Base-by-base conservation (phyloP, 1,284 basidiomycete species). In the Marasmius tenuissimus region DNA sequence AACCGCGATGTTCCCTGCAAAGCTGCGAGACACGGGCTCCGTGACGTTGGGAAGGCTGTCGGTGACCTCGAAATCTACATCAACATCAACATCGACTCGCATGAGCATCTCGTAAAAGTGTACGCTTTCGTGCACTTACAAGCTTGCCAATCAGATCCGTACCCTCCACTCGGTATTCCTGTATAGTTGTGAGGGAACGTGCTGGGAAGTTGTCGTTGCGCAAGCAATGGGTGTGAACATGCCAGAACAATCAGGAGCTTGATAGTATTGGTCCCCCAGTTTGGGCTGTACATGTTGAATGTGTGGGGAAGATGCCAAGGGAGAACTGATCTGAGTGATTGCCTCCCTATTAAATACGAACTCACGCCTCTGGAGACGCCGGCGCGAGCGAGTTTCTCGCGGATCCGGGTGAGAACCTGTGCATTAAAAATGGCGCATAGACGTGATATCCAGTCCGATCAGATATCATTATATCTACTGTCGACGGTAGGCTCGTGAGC, bases 181-280 rank as follows among this genome's bases (percentile, higher is more conserved):
- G 62, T 63, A 38, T 63, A 63, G 35, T 63, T 63, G 22, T 63
- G 62, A 9, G 62, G 62, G 47, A 63, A 63, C 4, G 59, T 56
- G 27, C 62, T 53, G 22, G 51, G 51, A 11, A 53, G 51, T 14
- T 8, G 7, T 3, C 27, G 3, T 53, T 53, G 51, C n/a, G 51
- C 51, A 37, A 12, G 12, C 8, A 37, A 35, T 12, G 34, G n/a
- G 11, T 8, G 20, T 4, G 42, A 5, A 14, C 42, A 45, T 45
- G 42, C 20, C 20, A 45, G 33, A 37, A 35, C 34, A 35, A 53
- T 18, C 18, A 35, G 33, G 18, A 33, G 34, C 2, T 12, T 12
- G 7, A 53, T 10, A 16, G 18, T 35, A n/a, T 12, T 33, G 4
- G 51, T 37, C 14, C 16, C 20, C 42, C 42, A 14, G 12, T 40